Evolutionary conservation across 108 stramenopile genomes (phyloP).

Genomic region (Poteriospumella lacustris): DNA sequence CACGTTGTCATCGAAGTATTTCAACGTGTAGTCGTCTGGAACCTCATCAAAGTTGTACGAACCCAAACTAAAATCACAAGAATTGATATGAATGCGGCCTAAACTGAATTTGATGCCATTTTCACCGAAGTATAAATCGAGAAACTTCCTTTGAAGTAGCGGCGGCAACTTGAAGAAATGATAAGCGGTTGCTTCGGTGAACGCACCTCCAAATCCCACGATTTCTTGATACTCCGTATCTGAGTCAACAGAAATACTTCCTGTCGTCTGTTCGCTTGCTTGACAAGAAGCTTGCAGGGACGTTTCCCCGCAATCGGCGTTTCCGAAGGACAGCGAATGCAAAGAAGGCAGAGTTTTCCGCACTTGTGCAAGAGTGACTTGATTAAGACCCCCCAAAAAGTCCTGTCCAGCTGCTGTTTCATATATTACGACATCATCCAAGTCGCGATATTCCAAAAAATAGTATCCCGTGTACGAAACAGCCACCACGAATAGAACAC

Average conservation of each 20-base stretch:
- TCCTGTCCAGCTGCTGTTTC: neutral
- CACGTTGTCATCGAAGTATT: conserved; percentile 58
- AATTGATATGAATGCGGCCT: conserved; percentile 84
- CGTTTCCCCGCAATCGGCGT: neutral
- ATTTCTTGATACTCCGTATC: conserved; percentile 49
- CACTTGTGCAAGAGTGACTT: neutral
- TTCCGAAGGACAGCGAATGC: neutral
- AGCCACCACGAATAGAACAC: neutral
- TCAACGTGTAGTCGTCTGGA: conserved; percentile 74
- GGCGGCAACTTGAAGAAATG: conserved; percentile 70
- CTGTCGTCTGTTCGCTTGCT: neutral
- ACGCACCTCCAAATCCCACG: conserved; percentile 88
- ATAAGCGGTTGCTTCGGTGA: conserved; percentile 82
- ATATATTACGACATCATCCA: neutral
- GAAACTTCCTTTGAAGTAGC: conserved; percentile 60
- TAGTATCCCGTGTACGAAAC: neutral
- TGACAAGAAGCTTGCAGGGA: neutral
- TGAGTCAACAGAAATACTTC: conserved; percentile 20
- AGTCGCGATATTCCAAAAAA: too few relatives aligned
- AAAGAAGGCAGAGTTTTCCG: neutral
- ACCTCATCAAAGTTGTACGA: conserved; percentile 77
- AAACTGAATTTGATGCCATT: conserved; percentile 70
- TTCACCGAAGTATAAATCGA: conserved; percentile 80
- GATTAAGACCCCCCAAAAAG: neutral
- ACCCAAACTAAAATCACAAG: conserved; percentile 85